These are phyloP conservation scores for Aspergillus luchuensis DNA, from an alignment of 2,329 filamentous ascomycete genomes.

Conservation along the genomic window DNA sequence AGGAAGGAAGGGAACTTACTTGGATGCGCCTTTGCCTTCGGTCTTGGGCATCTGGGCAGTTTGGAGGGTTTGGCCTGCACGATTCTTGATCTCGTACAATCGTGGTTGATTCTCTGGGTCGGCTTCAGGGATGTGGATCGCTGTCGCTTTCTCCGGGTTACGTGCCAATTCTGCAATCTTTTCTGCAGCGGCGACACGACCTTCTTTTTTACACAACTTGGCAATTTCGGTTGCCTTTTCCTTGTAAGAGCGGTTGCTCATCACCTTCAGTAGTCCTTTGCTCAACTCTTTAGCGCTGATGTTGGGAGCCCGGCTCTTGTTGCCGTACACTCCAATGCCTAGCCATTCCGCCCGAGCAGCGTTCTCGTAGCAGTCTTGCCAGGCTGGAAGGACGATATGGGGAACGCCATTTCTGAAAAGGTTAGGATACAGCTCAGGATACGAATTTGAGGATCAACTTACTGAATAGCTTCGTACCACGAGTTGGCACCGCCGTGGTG, in stretches of 20 bases:
- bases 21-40: conserved; percentile 6
- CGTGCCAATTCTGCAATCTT: conserved; percentile 24
- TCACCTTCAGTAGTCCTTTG: conserved; percentile 28
- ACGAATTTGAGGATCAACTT: conserved; percentile 15
- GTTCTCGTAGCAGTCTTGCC: conserved; percentile 50
- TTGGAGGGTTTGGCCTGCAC: conserved; percentile 14
- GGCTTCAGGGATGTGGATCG: conserved; percentile 20
- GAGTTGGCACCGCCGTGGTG: conserved; percentile 53
- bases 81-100: conserved; percentile 19
- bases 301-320: conserved; percentile 34
- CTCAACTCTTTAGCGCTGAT: conserved; percentile 33
- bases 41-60: conserved; percentile 8
- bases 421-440: background rate
- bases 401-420: conserved; percentile 43
- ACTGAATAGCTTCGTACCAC: conserved; percentile 49
- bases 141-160: conserved; percentile 21
- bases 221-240: conserved; percentile 19
- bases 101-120: conserved; percentile 11
- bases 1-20: conserved; percentile 8
- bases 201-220: conserved; percentile 26
- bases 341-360: conserved; percentile 45
- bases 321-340: conserved; percentile 45
- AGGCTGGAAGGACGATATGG: conserved; percentile 49
- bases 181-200: conserved; percentile 22
- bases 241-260: conserved; percentile 22